Evolutionary conservation across 345 rosid genomes (phyloP).

Genomic region (Erucastrum elatum): DNA sequence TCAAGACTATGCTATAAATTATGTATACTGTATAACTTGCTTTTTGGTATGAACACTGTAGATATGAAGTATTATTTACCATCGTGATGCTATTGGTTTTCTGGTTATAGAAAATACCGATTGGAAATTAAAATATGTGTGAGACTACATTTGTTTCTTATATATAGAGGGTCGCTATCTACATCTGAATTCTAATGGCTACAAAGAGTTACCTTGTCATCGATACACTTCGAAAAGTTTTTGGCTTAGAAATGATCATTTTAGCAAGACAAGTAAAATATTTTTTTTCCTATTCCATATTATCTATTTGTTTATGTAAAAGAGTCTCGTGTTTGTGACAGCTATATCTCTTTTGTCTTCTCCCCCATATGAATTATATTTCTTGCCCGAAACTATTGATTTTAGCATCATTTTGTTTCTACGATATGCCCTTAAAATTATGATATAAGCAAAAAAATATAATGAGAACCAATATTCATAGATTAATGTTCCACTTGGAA

Average conservation of each 20-base stretch:
- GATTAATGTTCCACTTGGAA: constrained; percentile 7
- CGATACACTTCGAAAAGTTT: constrained; percentile 27
- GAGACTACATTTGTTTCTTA: not conserved
- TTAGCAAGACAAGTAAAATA: constrained; percentile 19
- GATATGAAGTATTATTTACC: not conserved
- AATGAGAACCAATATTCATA: constrained; percentile 15
- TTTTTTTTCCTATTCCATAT: constrained; percentile 20
- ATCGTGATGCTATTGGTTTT: constrained; percentile 9
- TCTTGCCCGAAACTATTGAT: constrained; percentile 8
- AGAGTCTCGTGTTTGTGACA: constrained; percentile 43
- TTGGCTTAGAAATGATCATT: constrained; percentile 24
- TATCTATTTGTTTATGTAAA: constrained; percentile 22
- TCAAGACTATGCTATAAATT: not conserved
- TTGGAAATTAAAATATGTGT: not conserved
- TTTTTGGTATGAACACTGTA: not conserved
- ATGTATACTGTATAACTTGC: not conserved
- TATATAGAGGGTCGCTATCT: constrained; percentile 17
- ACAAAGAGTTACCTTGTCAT: constrained; percentile 32
- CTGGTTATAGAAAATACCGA: not conserved
- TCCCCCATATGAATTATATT: constrained; percentile 16
- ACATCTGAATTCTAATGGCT: constrained; percentile 31
- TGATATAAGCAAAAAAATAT: not conserved
- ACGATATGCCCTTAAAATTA: constrained; percentile 12
- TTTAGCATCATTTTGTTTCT: constrained; percentile 20
- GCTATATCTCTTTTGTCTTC: constrained; percentile 39